A percentile compares a stretch with the other conserved stretches of the same genome.
Conservation (phyloP, 2,329 filamentous ascomycete genomes). For the Rhexocercosporidium sp. region DNA sequence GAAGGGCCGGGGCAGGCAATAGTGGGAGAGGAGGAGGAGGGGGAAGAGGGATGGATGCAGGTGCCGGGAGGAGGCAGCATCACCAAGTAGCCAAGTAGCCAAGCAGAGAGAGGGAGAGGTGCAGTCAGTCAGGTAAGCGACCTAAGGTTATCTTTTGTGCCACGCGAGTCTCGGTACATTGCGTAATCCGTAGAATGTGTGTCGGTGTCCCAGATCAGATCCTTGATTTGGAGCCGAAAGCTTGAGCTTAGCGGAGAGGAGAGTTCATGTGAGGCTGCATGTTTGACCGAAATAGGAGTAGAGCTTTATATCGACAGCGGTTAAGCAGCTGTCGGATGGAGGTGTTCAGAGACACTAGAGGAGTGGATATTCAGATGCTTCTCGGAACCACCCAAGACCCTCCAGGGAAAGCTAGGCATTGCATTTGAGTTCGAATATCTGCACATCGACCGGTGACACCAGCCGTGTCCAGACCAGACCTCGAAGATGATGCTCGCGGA, state of each 20-base stretch:
- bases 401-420: no score
- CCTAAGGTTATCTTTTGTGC: not conserved
- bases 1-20: not conserved
- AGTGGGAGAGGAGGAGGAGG: constrained; percentile 1
- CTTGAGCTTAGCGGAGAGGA: not conserved
- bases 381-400: no score
- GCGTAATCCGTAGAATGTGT: not conserved
- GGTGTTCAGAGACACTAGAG: no score
- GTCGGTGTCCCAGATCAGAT: not conserved
- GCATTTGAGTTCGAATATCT: no score
- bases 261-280: constrained; percentile 1
- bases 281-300: constrained; percentile 1
- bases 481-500: not conserved
- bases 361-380: no score
- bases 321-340: not conserved
- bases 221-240: not conserved
- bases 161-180: not conserved
- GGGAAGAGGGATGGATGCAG: not conserved
- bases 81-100: no score
- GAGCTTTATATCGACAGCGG: not conserved
- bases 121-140: not conserved
- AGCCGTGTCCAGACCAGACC: not conserved
- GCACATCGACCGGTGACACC: no score
- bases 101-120: not conserved
- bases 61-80: not conserved